A percentile compares a stretch with the other conserved stretches of the same genome.
phyloP scores from a whole-genome alignment of 1,139 yeast species.

The Kodamaea ohmeri region DNA sequence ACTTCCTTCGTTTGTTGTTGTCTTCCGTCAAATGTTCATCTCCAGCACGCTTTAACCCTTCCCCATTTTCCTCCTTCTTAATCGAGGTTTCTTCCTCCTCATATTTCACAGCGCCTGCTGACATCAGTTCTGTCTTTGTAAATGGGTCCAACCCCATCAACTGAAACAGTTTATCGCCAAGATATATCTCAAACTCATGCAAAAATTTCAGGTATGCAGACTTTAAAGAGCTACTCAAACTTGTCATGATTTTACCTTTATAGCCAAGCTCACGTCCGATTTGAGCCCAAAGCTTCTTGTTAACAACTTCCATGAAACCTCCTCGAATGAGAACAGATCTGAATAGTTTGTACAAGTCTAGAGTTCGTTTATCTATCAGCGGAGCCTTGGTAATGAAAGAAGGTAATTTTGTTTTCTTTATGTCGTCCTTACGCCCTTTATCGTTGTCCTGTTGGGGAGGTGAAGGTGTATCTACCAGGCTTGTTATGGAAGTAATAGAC shows the following conservation, averaged over 20 bases:
- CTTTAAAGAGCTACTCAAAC: conserved; percentile 66
- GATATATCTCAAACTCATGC: conserved; percentile 32
- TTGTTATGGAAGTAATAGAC: conserved; percentile 5
- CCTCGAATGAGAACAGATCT: conserved; percentile 55
- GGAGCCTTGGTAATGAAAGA: conserved; percentile 35
- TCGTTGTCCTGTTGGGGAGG: conserved; percentile 1
- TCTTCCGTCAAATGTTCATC: not conserved
- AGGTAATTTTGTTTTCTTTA: conserved; percentile 11
- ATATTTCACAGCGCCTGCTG: conserved; percentile 2
- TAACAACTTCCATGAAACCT: conserved; percentile 55
- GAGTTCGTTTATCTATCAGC: conserved; percentile 53
- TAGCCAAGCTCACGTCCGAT: conserved; percentile 77
- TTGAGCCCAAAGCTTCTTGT: conserved; percentile 59
- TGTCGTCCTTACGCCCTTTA: not conserved
- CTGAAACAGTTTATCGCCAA: conserved; percentile 18
- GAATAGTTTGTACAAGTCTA: conserved; percentile 54
- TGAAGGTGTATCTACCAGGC: conserved; percentile 6
- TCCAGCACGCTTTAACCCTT: too few relatives aligned
- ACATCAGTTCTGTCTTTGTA: not conserved
- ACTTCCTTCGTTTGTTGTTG: not conserved
- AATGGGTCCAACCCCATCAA: conserved; percentile 9
- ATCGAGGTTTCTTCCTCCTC: too few relatives aligned
- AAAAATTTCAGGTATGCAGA: conserved; percentile 47
- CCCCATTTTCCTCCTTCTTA: too few relatives aligned
- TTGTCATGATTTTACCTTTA: conserved; percentile 65